Conservation (phyloP, 1,284 basidiomycete genomes). For the Ceratobasidium sp. region DNA sequence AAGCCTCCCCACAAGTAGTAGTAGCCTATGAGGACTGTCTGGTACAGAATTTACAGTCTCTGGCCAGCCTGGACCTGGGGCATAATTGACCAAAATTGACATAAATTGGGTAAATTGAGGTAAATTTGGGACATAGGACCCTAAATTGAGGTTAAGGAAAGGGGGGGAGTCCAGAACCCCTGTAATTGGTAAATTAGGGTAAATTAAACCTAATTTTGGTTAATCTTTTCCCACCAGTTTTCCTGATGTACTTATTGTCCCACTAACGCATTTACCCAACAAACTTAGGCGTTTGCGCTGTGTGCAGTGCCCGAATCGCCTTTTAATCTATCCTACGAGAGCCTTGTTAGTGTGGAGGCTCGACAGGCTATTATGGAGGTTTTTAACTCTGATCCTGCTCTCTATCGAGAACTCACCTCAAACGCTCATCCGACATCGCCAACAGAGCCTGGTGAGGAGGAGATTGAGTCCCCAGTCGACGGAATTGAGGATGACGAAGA, state of each 20-base stretch:
- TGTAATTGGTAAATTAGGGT: too few species aligned
- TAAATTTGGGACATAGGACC: too few species aligned
- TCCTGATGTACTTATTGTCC: background rate
- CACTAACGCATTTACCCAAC: background rate
- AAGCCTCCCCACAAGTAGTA: too few species aligned
- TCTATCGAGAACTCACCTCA: conserved; percentile 4
- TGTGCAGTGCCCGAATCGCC: conserved; percentile 15
- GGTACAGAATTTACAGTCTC: too few species aligned
- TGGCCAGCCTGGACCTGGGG: too few species aligned
- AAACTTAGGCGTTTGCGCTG: conserved; percentile 45
- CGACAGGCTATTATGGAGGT: conserved; percentile 22
- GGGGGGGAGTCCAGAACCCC: too few species aligned
- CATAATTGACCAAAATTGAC: too few species aligned
- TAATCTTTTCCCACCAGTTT: too few species aligned
- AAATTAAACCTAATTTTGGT: too few species aligned
- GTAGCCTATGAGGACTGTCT: too few species aligned
- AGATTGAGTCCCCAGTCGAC: background rate
- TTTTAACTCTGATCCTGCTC: conserved; percentile 8
- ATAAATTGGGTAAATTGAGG: too few species aligned
- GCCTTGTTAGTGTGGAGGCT: conserved; percentile 41
- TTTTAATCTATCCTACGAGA: conserved; percentile 48
- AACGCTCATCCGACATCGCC: background rate
- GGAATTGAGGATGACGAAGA: background rate
- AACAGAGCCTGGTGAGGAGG: background rate
- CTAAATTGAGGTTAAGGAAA: too few species aligned